A percentile compares a stretch with the other conserved stretches of the same genome.
Evolutionary conservation across 768 basidiomycete genomes (phyloP).

Genomic region (Mycena belliarum): DNA sequence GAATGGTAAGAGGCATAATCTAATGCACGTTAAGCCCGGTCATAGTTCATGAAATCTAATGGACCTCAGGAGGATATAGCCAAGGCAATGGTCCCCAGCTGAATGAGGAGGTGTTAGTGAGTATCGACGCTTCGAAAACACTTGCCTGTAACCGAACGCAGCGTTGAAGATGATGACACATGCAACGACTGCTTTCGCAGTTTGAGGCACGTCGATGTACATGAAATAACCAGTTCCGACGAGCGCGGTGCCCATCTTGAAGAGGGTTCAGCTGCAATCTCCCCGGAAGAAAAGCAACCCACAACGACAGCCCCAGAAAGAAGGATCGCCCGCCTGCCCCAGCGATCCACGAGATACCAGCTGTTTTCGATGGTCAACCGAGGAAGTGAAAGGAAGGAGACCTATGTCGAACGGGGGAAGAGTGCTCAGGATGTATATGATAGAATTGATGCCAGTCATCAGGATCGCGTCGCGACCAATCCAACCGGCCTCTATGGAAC

Average conservation of each 20-base stretch:
- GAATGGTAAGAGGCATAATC: slow-evolving; percentile 88
- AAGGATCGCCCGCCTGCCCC: slow-evolving; percentile 86
- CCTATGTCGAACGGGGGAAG: slow-evolving; percentile 70
- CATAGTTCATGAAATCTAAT: slow-evolving; percentile 12
- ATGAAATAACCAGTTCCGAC: slow-evolving; percentile 90
- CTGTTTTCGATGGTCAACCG: slow-evolving; percentile 38
- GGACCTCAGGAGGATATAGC: slow-evolving; percentile 84
- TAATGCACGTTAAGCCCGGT: slow-evolving; percentile 28
- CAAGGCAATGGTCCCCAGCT: slow-evolving; percentile 90
- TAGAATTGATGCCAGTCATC: slow-evolving; percentile 93
- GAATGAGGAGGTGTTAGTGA: neutral
- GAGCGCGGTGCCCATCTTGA: slow-evolving; percentile 80
- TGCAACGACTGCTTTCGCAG: slow-evolving; percentile 83
- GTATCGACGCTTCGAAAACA: neutral
- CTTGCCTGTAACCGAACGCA: slow-evolving; percentile 83
- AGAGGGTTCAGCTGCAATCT: neutral
- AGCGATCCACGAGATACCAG: slow-evolving; percentile 92
- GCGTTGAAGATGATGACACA: slow-evolving; percentile 94
- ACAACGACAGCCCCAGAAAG: slow-evolving; percentile 83
- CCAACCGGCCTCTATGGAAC: slow-evolving; percentile 84
- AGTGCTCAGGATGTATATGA: slow-evolving; percentile 78
- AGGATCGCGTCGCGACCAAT: slow-evolving; percentile 89
- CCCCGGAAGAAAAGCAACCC: slow-evolving; percentile 25
- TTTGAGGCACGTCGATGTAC: slow-evolving; percentile 83
- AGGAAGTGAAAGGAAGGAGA: slow-evolving; percentile 1